Base-by-base conservation (phyloP, 2,329 filamentous ascomycete genomes). In the Dothistroma pini region DNA sequence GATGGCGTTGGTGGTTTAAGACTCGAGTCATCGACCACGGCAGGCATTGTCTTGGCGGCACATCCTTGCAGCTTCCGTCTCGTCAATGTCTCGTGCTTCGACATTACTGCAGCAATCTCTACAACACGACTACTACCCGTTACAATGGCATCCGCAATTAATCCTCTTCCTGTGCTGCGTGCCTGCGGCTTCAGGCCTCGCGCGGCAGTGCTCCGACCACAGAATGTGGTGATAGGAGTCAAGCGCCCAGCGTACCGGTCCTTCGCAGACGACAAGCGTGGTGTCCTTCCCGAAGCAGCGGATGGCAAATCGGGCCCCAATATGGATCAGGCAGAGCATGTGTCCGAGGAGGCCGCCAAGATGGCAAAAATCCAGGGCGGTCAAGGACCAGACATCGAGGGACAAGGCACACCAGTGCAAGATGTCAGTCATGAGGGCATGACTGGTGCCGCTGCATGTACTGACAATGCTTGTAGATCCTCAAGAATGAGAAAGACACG, bases 261-360 rank as follows among this genome's bases (percentile, higher is more conserved):
- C 50, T 71, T 67, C 57, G 69, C 69, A 19, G 66, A 65, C 58
- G 65, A 72, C 61, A 69, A 66, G 54, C 60, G 64, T 54, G 74
- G 66, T 67, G 70, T 60, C 44, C 70, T 68, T 63, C 75, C 63
- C 22, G 56, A 65, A 48, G 69, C 70, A 19, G 64, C 68, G 63
- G 67, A 62, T 69, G 73, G 66, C 64, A 70, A 63, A 67, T 69
- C 63, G 51, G 80, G 79, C 22, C 79, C 83, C 12, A 84, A 82
- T 60, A 78, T 81, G 74, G 78, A 83, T 63, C 70, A 79, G 32
- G 75, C 86, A 57, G 83, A 83, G 48, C 81, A 86, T 76, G 84
- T 88, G 32, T 87, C 82, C 64, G 84, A 89, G 71, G 86, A 90
- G 73, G 86, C 86, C 34, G 83, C 83, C 44, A 82, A 84, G 67